phyloP scores from a whole-genome alignment of 495 filamentous ascomycete species.

The Talaromyces thailandensis region DNA sequence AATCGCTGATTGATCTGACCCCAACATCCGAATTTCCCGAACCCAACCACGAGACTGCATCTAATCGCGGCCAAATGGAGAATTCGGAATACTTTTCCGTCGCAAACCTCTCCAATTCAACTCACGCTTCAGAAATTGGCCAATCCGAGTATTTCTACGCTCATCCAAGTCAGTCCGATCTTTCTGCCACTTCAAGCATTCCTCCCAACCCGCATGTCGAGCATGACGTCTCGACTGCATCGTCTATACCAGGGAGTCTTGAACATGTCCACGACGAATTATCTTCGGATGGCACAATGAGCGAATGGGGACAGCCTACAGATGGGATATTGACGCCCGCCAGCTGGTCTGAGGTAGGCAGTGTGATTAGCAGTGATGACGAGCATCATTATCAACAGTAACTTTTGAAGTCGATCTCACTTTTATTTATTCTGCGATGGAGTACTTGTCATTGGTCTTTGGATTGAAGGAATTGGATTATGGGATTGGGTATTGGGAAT shows the following conservation, averaged over 20 bases:
- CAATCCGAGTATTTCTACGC: constrained; percentile 22
- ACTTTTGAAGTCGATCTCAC: background rate
- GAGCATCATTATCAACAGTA: constrained; percentile 19
- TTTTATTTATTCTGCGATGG: background rate
- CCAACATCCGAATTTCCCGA: constrained; percentile 36
- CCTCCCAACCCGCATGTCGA: constrained; percentile 16
- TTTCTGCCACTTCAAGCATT: constrained; percentile 16
- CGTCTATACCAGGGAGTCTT: constrained; percentile 28
- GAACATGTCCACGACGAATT: constrained; percentile 26
- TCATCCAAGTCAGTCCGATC: constrained; percentile 22
- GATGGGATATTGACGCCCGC: constrained; percentile 54
- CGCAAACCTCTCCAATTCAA: constrained; percentile 11
- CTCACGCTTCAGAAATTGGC: constrained; percentile 24
- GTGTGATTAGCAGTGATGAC: constrained; percentile 52
- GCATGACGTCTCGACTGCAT: constrained; percentile 18
- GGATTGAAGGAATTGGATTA: too few relatives aligned
- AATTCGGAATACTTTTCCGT: constrained; percentile 11
- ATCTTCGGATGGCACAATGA: constrained; percentile 52
- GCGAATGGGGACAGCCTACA: constrained; percentile 43
- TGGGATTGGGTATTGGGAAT: background rate
- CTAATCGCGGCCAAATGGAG: constrained; percentile 7
- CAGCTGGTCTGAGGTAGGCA: constrained; percentile 74
- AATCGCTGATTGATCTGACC: constrained; percentile 35
- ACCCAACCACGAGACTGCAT: constrained; percentile 1
- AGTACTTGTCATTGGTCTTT: background rate